Base-by-base conservation (phyloP, 2,329 filamentous ascomycete genomes). In the Trichoderma arundinaceum region DNA sequence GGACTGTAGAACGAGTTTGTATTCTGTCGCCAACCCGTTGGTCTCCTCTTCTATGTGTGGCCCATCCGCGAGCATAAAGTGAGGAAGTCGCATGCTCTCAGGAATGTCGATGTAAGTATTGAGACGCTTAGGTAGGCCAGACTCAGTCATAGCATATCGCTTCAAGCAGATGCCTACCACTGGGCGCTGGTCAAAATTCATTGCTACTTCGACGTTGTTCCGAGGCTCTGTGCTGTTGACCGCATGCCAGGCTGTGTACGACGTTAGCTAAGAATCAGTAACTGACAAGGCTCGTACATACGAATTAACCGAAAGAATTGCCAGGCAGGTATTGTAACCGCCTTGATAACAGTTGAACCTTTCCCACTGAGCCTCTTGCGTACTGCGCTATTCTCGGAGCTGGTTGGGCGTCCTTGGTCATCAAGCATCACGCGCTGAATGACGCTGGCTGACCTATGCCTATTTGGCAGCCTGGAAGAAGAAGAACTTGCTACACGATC, bases 321-420 rank as follows among this genome's bases (percentile, higher is more conserved):
- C 93, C 94, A 98, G 1, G 95, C 95, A 43, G 94, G 94, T 81
- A 98, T 97, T 66, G 94, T 89, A 13, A 98, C 91, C 72, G 96
- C 94, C 74, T 94, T 97, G 70, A 80, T 82, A 65, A 83, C 81
- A 1, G 80, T 82, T 12, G 84, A 85, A 9, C 71, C 81, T 77
- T 74, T 83, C 74, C 70, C 75, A 76, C 72, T 80, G 76, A 70
- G 78, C 75, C 75, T 80, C 68, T 80, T 78, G 46, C 81, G 74
- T 35, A 83, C 72, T 13, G 75, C 79, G 15, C 75, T 72, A 13
- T 78, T 75, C 32, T 83, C 80, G 2, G 79, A 69, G 44, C 80
- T 78, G 4, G 78, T 73, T 4, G 81, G 72, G n/a, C 79, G 79
- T 6, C 80, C 81, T 33, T 83, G 76, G 46, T 83, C 81, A 63